Evolutionary conservation across 805 yeast species (phyloP).

Genomic region (Starmera quercuum): DNA sequence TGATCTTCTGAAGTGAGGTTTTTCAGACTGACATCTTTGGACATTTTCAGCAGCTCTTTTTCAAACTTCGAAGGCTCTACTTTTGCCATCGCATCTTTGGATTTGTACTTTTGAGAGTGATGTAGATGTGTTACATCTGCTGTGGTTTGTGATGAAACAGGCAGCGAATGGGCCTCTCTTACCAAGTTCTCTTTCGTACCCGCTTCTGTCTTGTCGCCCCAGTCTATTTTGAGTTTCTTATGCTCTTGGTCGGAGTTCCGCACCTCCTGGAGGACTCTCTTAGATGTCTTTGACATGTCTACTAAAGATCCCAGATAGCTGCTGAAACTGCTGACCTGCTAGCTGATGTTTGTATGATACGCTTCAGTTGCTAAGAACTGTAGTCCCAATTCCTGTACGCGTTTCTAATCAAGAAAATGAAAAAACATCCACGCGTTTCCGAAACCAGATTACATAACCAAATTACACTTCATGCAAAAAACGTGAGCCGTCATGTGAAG

Average conservation of each 20-base stretch:
- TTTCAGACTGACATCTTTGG: constrained; percentile 23
- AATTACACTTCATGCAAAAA: too few species aligned
- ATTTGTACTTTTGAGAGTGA: constrained; percentile 21
- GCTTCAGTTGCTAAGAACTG: too few species aligned
- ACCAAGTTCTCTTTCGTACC: constrained; percentile 16
- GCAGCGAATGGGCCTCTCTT: constrained; percentile 19
- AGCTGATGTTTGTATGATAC: too few species aligned
- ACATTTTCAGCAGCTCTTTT: constrained; percentile 39
- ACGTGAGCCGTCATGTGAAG: too few species aligned
- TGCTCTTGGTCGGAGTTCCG: neutral
- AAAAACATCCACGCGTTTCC: too few species aligned
- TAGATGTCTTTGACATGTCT: too few species aligned
- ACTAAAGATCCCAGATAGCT: too few species aligned
- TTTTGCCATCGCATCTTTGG: constrained; percentile 20
- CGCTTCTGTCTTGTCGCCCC: constrained; percentile 9
- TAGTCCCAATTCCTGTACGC: too few species aligned
- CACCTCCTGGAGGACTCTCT: constrained; percentile 4
- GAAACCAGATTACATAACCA: too few species aligned
- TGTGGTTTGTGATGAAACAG: constrained; percentile 13
- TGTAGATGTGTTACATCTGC: constrained; percentile 14
- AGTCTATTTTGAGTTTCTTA: constrained; percentile 12
- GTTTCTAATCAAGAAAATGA: too few species aligned
- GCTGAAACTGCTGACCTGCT: too few species aligned
- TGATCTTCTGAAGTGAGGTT: constrained; percentile 21
- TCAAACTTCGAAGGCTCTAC: constrained; percentile 43